phyloP scores from a whole-genome alignment of 495 filamentous ascomycete genomes.

The Aspergillus haitiensis region DNA sequence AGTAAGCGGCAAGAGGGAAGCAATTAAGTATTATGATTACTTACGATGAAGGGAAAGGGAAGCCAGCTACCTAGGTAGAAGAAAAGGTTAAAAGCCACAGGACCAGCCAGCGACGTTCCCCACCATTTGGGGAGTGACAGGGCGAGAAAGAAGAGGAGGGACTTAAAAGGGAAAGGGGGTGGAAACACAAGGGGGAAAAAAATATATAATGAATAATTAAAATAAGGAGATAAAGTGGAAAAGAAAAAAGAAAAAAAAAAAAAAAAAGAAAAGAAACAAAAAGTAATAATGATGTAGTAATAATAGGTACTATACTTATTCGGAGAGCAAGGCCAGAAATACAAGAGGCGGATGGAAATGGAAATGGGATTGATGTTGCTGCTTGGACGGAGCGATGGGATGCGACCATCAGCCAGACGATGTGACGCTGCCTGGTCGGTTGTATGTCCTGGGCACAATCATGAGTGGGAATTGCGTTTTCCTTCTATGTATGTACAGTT shows the following conservation, averaged over 20 bases:
- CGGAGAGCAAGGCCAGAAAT: too few relatives aligned
- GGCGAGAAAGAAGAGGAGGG: conserved; percentile 4
- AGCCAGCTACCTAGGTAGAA: conserved; percentile 12
- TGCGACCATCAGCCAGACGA: conserved; percentile 32
- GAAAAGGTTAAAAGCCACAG: conserved; percentile 21
- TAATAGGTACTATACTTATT: too few relatives aligned
- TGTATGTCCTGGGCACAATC: conserved; percentile 17
- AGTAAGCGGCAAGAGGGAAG: conserved; percentile 11
- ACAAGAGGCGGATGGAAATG: background rate
- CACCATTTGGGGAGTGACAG: conserved; percentile 17
- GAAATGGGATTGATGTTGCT: conserved; percentile 15
- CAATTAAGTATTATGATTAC: conserved; percentile 25
- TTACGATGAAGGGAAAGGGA: conserved; percentile 7
- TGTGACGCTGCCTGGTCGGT: conserved; percentile 31
- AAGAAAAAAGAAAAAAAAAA: conserved; percentile 9
- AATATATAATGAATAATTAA: conserved; percentile 4
- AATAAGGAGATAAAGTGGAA: conserved; percentile 5
- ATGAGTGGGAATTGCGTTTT: conserved; percentile 10
- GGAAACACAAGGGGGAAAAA: conserved; percentile 10
- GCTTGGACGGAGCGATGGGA: conserved; percentile 19
- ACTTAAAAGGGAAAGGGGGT: conserved; percentile 22
- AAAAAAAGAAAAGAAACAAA: too few relatives aligned
- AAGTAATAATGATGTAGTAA: too few relatives aligned
- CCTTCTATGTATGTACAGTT: background rate
- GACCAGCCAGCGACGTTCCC: conserved; percentile 25